Base-by-base conservation (phyloP, 208 protist genomes). In the Acanthamoeba triangularis region DNA sequence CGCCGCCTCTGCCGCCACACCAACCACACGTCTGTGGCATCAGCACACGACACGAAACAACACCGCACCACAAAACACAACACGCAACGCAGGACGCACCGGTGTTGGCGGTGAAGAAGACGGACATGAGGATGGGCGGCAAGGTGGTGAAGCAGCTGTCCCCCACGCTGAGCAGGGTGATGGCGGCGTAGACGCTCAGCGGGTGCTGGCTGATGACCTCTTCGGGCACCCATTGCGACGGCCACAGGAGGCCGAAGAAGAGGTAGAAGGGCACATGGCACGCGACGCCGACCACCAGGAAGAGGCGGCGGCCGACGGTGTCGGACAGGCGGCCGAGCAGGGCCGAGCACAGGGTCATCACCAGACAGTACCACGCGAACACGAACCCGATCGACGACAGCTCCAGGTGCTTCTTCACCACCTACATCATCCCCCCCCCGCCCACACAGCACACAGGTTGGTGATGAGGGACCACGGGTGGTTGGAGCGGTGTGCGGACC, bases 101-200 rank as follows among this genome's bases (percentile, higher is more conserved):
- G 13, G 74, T 82, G 28, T 90, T 90, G 47, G 65, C 82, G 52
- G 82, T 67, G 49, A 90, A 90, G 82, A 90, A 90, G 16, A 90
- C 82, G 2, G 52, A 56, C 82, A 90, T 90, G 30, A 90, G 44
- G 82, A 90, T 90, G 52, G 82, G 82, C 52, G 52, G 52, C 10
- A 90, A 30, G 5, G 54, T 56, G 49, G 44, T 65, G 82, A 90
- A 90, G 82, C 82, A 90, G 52, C 82, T 90, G 82, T 90, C 82
- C 28, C 82, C 82, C 8, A 65, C 28, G 49, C 82, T 44, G 28
- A 90, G 82, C 7, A 90, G 54, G 41, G 82, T 65, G 54, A 65
- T 28, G 8, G 52, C 30, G 25, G 54, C 54, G 52, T 67, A 90
- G 49, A 90, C 52, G 52, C n/a, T 90, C 7, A 67, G 30, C 18